A percentile compares a stretch with the other conserved stretches of the same genome.
phyloP scores from a whole-genome alignment of 78 protist genomes.

The Diacronema lutheri region DNA sequence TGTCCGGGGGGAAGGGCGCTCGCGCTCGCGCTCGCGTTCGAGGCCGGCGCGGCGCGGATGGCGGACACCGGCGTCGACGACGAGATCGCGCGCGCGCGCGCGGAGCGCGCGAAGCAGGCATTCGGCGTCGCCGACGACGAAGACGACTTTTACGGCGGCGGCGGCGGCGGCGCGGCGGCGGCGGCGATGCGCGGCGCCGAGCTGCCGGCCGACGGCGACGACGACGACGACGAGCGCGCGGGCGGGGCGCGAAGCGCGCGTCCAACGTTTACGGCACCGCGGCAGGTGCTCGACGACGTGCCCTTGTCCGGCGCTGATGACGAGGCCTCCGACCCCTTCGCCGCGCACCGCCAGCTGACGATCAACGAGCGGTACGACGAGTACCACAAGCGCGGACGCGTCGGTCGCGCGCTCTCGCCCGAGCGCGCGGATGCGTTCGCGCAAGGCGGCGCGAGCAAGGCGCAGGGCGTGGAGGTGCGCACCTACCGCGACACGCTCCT shows the following conservation, averaged over 20 bases:
- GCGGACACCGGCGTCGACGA: too few relatives aligned
- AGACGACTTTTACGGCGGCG: too few relatives aligned
- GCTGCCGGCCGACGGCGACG: too few relatives aligned
- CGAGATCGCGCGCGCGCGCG: too few relatives aligned
- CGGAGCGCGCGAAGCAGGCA: too few relatives aligned
- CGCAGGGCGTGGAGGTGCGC: constrained; percentile 10
- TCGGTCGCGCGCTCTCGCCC: constrained; percentile 64
- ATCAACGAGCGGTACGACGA: constrained; percentile 54
- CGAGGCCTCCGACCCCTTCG: constrained; percentile 11
- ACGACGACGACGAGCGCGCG: too few relatives aligned
- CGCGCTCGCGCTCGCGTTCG: too few relatives aligned
- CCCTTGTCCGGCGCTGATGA: neutral
- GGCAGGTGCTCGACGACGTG: neutral
- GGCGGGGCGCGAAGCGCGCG: neutral
- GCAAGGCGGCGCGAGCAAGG: neutral
- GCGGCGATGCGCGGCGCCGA: too few relatives aligned
- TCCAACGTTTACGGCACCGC: neutral
- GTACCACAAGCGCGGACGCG: constrained; percentile 45
- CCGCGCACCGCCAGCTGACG: neutral
- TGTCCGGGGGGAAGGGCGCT: too few relatives aligned
- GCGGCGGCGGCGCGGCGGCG: too few relatives aligned
- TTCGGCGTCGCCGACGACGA: too few relatives aligned
- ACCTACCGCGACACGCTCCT: constrained; percentile 34
- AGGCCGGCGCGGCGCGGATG: too few relatives aligned
- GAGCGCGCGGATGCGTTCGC: constrained; percentile 66